phyloP scores from a whole-genome alignment of 2,329 filamentous ascomycete species.

The Biscogniauxia marginata region DNA sequence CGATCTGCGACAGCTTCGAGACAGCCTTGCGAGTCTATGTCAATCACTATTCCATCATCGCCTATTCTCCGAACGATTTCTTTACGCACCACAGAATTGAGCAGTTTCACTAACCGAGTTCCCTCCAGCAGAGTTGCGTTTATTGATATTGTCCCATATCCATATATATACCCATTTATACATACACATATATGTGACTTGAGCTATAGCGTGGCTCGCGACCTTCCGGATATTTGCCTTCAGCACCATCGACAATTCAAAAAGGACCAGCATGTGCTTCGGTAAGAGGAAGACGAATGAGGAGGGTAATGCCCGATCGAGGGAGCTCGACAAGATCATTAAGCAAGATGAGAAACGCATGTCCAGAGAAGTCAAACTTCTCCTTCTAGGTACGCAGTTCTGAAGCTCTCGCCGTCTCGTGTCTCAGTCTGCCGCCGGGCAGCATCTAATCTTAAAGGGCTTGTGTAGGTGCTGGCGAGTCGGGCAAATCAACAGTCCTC shows the following conservation, averaged over 20 bases:
- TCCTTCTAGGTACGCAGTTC: conserved; percentile 74
- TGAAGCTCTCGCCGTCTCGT: conserved; percentile 11
- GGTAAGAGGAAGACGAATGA: conserved; percentile 52
- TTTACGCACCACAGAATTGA: neutral
- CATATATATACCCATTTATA: neutral
- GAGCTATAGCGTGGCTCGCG: neutral
- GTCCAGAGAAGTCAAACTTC: conserved; percentile 86
- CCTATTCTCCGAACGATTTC: neutral
- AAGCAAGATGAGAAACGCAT: conserved; percentile 85
- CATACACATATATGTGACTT: neutral
- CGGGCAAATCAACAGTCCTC: conserved; percentile 92
- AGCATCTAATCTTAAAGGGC: conserved; percentile 24
- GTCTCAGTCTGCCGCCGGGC: conserved; percentile 19
- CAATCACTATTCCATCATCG: neutral
- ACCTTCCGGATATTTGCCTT: neutral
- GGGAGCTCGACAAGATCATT: conserved; percentile 83
- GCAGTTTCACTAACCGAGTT: neutral
- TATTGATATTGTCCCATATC: neutral
- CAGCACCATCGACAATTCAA: neutral
- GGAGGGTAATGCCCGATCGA: conserved; percentile 54
- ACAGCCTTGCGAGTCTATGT: neutral
- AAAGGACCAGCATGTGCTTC: conserved; percentile 59
- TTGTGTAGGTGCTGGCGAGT: conserved; percentile 81
- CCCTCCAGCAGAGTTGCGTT: neutral
- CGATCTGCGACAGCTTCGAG: neutral